Base-by-base conservation (phyloP, 768 basidiomycete species). In the Macrocybe gigantea region DNA sequence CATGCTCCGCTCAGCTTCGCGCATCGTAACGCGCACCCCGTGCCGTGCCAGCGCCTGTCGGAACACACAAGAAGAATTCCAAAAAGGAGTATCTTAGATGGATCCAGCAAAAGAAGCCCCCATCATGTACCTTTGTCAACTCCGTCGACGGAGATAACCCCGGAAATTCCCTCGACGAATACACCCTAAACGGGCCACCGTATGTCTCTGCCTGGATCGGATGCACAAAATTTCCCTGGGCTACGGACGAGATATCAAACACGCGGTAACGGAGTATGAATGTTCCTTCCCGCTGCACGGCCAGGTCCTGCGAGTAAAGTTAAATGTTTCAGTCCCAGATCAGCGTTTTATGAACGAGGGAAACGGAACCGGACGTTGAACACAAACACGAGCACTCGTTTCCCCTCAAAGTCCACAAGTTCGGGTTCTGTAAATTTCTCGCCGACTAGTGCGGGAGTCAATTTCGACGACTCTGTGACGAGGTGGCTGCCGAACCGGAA, bases 151-250 rank as follows among this genome's bases (percentile, higher is more conserved):
- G 74, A 33, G 69, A 73, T 35, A 88, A 58, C 1, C 86, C 85
- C 1, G 85, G 86, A 60, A 87, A 88, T 63, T 83, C 81, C 52
- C 85, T 80, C 1, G 86, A 85, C 13, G 83, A 82, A 57, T 83
- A 85, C 12, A 88, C 77, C 55, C 71, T 74, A 68, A 88, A 88
- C 7, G 75, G 59, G 0, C 81, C 82, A 4, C 86, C 83, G 50
- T 75, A 82, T 41, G 77, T 72, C 53, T 87, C 82, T n/a, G 83
- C 76, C 53, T 82, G 73, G 14, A 84, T 65, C 15, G 73, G 66
- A 50, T 57, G 42, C 50, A 57, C 52, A 48, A 56, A 58, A 33
- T 51, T 58, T n/a, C 62, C 66, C 40, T 47, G 38, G 41, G 62
- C 53, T 50, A 58, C 43, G 56, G 77, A 68, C 62, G 74, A 62